These are phyloP conservation scores for Macroventuria anomochaeta DNA, from an alignment of 2,329 filamentous ascomycete species.

Conservation along the genomic window DNA sequence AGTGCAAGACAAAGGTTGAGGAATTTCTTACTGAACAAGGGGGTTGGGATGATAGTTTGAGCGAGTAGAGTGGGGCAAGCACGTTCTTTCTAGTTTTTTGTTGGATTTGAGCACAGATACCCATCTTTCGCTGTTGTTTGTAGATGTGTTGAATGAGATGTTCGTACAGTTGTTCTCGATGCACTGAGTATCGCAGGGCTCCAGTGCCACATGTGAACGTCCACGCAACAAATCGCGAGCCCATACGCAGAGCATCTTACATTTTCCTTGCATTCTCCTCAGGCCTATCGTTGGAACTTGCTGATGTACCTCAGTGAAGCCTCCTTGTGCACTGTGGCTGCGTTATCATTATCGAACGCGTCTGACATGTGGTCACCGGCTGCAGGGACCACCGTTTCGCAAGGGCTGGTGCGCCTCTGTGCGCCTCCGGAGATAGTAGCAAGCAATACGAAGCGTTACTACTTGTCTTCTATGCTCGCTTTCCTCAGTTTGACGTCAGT, in stretches of 20 bases:
- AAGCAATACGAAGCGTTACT: not conserved
- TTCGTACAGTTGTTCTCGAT: not conserved
- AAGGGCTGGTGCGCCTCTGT: conserved; percentile 4
- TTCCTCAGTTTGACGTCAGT: conserved; percentile 7
- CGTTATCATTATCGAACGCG: not conserved
- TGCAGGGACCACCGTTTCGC: conserved; percentile 5
- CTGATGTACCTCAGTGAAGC: no score
- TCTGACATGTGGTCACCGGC: conserved; percentile 7
- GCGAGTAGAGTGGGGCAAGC: conserved; percentile 41
- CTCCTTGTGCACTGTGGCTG: conserved; percentile 1
- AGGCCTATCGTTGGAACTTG: no score
- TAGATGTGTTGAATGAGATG: not conserved
- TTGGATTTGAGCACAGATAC: conserved; percentile 44
- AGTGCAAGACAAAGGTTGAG: conserved; percentile 76
- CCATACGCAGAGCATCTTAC: no score
- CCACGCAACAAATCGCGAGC: no score
- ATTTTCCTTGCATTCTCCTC: no score
- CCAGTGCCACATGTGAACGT: not conserved
- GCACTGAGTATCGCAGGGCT: not conserved
- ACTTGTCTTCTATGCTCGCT: not conserved
- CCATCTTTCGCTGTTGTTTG: conserved; percentile 27
- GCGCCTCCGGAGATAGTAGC: not conserved
- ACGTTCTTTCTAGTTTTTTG: conserved; percentile 23
- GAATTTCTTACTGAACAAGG: conserved; percentile 75
- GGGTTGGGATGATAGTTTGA: conserved; percentile 80